Evolutionary conservation across 129 eudicot species (phyloP).

Genomic region (Tanacetum coccineum): DNA sequence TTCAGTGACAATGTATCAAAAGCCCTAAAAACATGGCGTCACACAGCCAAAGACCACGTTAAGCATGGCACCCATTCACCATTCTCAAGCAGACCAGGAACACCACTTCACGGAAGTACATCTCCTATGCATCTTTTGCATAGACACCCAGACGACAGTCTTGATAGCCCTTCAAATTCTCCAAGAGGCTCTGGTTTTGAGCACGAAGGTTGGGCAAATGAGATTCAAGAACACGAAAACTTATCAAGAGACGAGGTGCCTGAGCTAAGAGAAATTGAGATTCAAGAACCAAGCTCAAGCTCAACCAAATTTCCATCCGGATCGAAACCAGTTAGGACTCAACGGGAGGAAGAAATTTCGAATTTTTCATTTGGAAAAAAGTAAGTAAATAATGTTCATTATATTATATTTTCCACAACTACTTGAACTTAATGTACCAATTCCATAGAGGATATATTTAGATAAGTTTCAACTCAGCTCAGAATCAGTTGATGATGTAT

Average conservation of each 20-base stretch:
- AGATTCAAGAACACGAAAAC: conserved; percentile 19
- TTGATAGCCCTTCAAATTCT: conserved; percentile 34
- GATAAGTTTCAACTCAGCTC: no score
- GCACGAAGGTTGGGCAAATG: conserved; percentile 41
- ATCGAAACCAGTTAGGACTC: conserved; percentile 20
- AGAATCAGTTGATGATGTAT: neutral
- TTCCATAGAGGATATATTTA: neutral
- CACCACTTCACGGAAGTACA: conserved; percentile 45
- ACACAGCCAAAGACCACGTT: conserved; percentile 45
- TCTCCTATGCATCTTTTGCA: conserved; percentile 53
- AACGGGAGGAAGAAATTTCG: conserved; percentile 32
- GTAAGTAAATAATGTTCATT: conserved; percentile 2
- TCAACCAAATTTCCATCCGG: conserved; percentile 14
- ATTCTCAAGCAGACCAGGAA: conserved; percentile 51
- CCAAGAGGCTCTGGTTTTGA: conserved; percentile 35
- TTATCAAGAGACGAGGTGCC: conserved; percentile 8
- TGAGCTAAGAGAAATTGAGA: conserved; percentile 24
- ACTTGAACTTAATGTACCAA: neutral
- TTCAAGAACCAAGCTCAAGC: conserved; percentile 20
- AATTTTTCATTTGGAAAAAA: conserved; percentile 34
- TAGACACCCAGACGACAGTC: conserved; percentile 29
- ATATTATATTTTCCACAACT: neutral
- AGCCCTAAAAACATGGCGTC: conserved; percentile 57
- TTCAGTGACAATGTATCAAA: conserved; percentile 58
- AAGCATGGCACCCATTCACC: conserved; percentile 48